Evolutionary conservation across 2,329 filamentous ascomycete species (phyloP).

Genomic region (Hypoxylon sp.): DNA sequence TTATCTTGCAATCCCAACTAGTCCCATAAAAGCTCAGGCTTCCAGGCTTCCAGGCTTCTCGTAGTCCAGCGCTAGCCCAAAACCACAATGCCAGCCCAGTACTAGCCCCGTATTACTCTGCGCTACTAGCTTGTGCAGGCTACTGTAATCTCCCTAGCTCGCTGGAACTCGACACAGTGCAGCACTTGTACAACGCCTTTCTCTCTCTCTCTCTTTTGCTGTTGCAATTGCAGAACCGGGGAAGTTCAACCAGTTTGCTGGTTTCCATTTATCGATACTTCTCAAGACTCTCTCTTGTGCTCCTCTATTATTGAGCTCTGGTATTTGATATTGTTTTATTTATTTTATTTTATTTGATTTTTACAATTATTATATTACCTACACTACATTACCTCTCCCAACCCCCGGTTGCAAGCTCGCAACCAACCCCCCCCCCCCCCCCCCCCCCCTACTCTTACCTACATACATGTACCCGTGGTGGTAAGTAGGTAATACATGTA

Average conservation of each 20-base stretch:
- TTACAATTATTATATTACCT: not conserved
- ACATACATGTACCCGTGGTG: constrained; percentile 11
- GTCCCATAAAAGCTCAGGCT: constrained; percentile 18
- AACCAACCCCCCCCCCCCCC: constrained; percentile 5
- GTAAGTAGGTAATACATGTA: constrained; percentile 2
- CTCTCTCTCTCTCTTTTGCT: not conserved
- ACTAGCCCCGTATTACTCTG: constrained; percentile 1
- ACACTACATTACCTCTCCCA: constrained; percentile 12
- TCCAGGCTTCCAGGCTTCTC: constrained; percentile 6
- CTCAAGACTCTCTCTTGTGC: constrained; percentile 2
- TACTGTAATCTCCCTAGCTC: constrained; percentile 16
- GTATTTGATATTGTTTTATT: constrained; percentile 2
- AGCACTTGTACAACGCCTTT: not conserved
- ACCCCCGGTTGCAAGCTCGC: not conserved
- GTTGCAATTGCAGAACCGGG: not conserved
- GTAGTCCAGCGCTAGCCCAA: constrained; percentile 1
- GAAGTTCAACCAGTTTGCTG: not conserved
- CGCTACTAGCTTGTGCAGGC: constrained; percentile 7
- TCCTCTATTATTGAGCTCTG: constrained; percentile 4
- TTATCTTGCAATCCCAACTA: constrained; percentile 26
- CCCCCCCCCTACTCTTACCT: constrained; percentile 6
- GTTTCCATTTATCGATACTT: constrained; percentile 2
- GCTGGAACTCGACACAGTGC: constrained; percentile 3
- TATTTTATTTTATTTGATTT: not conserved
- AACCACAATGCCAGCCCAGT: constrained; percentile 2